These are phyloP conservation scores for Saturnispora sekii DNA, from an alignment of 805 yeast species.

Conservation along the genomic window DNA sequence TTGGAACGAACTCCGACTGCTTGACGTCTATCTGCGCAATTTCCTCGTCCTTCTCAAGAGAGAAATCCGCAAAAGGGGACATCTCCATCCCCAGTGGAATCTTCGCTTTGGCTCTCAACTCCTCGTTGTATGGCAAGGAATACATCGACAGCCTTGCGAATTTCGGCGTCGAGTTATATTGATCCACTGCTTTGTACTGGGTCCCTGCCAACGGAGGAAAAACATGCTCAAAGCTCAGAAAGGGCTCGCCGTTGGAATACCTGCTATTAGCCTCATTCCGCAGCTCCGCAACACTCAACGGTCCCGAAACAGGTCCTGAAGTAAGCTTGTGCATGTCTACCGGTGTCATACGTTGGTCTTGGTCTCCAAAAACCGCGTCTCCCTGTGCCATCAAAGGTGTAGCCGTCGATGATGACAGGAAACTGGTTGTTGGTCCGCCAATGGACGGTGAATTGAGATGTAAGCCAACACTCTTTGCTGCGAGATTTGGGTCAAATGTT, in stretches of 20 bases:
- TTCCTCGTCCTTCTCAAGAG: constrained; percentile 29
- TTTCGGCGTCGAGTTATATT: constrained; percentile 77
- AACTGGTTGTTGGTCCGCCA: background rate
- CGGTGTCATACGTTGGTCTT: too few relatives aligned
- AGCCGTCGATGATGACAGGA: background rate
- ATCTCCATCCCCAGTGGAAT: constrained; percentile 76
- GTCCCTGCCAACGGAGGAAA: constrained; percentile 79
- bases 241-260: constrained; percentile 32
- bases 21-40: constrained; percentile 64
- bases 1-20: constrained; percentile 55
- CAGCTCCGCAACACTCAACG: constrained; percentile 31
- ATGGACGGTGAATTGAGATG: constrained; percentile 5
- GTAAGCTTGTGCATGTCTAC: constrained; percentile 6
- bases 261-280: constrained; percentile 27
- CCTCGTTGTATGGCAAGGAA: constrained; percentile 68
- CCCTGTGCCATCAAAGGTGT: background rate
- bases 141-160: constrained; percentile 73
- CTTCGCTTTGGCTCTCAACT: constrained; percentile 54
- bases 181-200: constrained; percentile 61
- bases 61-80: constrained; percentile 70
- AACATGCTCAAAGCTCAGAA: constrained; percentile 66
- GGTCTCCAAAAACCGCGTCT: background rate
- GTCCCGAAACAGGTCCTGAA: constrained; percentile 10
- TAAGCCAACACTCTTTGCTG: constrained; percentile 23
- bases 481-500: constrained; percentile 25